Conservation (phyloP, 2,329 filamentous ascomycete species). For the Blastomyces parvus region DNA sequence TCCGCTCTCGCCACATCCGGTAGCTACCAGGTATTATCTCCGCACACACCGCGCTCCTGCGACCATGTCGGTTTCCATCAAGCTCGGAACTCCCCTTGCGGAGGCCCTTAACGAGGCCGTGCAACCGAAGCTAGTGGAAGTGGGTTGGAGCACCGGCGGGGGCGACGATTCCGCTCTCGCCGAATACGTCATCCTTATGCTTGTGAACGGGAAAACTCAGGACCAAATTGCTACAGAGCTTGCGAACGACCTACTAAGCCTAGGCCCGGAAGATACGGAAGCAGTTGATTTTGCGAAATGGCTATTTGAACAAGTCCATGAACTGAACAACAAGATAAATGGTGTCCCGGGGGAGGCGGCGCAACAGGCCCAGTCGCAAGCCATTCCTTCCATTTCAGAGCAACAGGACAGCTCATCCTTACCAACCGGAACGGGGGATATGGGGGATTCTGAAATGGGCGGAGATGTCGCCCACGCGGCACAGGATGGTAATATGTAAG, state of each 20-base stretch:
- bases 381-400: constrained; percentile 28
- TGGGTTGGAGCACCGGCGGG: constrained; percentile 79
- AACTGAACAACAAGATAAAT: constrained; percentile 55
- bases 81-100: constrained; percentile 71
- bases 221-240: constrained; percentile 83
- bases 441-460: constrained; percentile 65
- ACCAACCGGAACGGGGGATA: constrained; percentile 22
- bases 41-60: not conserved
- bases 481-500: constrained; percentile 33
- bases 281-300: constrained; percentile 78
- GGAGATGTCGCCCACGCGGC: constrained; percentile 38
- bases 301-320: constrained; percentile 81
- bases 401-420: constrained; percentile 25
- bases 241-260: constrained; percentile 72
- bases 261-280: constrained; percentile 72
- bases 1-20: not conserved
- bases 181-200: constrained; percentile 96
- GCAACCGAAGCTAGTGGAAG: constrained; percentile 82
- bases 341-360: constrained; percentile 33
- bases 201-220: constrained; percentile 88
- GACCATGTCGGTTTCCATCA: constrained; percentile 66
- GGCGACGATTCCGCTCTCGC: constrained; percentile 74
- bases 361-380: constrained; percentile 20
- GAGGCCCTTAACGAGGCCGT: constrained; percentile 73
- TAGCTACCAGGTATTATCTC: not conserved